Base-by-base conservation (phyloP, 768 basidiomycete species). In the Boletus insuetus region DNA sequence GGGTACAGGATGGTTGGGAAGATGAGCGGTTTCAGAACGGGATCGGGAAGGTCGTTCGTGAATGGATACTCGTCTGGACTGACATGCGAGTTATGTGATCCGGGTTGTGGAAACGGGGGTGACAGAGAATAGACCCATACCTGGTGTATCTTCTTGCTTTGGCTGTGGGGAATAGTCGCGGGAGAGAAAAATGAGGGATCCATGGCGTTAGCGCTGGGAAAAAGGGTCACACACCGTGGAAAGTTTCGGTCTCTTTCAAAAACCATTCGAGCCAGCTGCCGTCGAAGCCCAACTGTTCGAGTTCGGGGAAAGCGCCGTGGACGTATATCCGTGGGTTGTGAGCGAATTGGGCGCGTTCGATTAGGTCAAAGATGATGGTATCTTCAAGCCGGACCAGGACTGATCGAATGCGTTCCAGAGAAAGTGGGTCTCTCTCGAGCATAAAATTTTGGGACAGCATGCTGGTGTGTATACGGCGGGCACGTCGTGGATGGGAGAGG, bases 21-120 rank as follows among this genome's bases (percentile, higher is more conserved):
- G 46, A 73, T 66, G 54, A 90, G 75, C 3, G 87, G 80, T 7
- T 82, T 82, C 14, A 99, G 79, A 49, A 99, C 81, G 22, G 96
- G 93, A 0, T 77, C 68, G 0, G 97, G 95, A 35, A 99, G 88
- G 55, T 83, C 77, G 14, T 74, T 67, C 24, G 91, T 90, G 78
- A 99, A 99, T 0, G 97, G 94, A 66, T 96, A 94, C 77, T 99
- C 97, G 69, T 99, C 97, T 41, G 97, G 97, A 68, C 96, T 98
- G 68, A 5, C 13, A 12, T 19, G 47, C n/a, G 31, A 19, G 13
- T 12, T n/a, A n/a, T 12, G 26, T 32, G 48, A 42, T 59, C 49
- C 44, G 38, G 52, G 39, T 24, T 22, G 37, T n/a, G 4, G 54
- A 46, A 50, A 22, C 1, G 16, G n/a, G n/a, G 34, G 34, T 35